Evolutionary conservation across 2,329 filamentous ascomycete species (phyloP).

Genomic region (Xylaria sp.): DNA sequence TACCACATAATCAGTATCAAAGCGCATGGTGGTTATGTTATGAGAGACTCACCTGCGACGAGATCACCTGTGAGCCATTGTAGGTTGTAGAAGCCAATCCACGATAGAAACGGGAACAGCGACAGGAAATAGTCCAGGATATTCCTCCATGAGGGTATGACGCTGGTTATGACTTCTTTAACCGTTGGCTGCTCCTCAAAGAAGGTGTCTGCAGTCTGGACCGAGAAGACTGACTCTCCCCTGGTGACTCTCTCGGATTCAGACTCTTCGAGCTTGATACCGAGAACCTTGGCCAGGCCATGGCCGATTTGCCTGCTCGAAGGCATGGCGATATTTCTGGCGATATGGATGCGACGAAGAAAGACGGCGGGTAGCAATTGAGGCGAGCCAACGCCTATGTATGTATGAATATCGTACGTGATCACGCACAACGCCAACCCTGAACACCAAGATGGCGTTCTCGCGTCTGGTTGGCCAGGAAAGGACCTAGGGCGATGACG

Average conservation of each 20-base stretch:
- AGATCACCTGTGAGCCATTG: conserved; percentile 92
- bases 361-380: neutral
- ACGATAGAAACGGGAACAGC: conserved; percentile 89
- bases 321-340: conserved; percentile 50
- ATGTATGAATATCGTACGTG: conserved; percentile 15
- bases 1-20: conserved; percentile 40
- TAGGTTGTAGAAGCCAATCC: conserved; percentile 88
- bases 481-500: conserved; percentile 33
- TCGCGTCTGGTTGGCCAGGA: conserved; percentile 32
- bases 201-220: conserved; percentile 79
- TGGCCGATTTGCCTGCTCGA: conserved; percentile 72
- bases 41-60: conserved; percentile 74
- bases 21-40: conserved; percentile 38
- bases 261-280: conserved; percentile 81
- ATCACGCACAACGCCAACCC: conserved; percentile 20
- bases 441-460: conserved; percentile 30
- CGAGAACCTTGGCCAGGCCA: conserved; percentile 79
- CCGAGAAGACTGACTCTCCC: conserved; percentile 83
- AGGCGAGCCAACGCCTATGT: conserved; percentile 30
- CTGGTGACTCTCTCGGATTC: conserved; percentile 75
- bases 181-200: conserved; percentile 84
- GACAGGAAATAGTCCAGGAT: conserved; percentile 71
- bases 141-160: conserved; percentile 69
- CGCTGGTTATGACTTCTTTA: conserved; percentile 74
- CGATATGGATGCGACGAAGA: conserved; percentile 16